Percentiles rank a stretch among this genome's conserved stretches.
These are phyloP conservation scores for Posidonia australis DNA, from an alignment of 106 monocot genomes.

Conservation along the genomic window DNA sequence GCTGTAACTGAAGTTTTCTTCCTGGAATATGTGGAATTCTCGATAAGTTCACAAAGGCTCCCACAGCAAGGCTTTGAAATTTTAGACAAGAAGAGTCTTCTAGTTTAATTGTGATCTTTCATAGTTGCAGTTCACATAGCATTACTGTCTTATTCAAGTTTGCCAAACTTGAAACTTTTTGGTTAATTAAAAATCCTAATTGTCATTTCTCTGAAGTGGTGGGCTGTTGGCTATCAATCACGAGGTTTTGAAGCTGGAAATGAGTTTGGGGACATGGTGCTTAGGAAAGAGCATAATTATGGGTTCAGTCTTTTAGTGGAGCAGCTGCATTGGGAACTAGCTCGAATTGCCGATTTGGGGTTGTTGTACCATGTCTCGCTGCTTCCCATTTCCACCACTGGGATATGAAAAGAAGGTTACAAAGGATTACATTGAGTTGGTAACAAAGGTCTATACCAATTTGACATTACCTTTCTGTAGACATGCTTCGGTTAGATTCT, in stretches of 20 bases:
- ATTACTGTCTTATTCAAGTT: too few species aligned
- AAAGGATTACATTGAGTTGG: conserved; percentile 25
- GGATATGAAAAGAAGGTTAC: conserved; percentile 49
- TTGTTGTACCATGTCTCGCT: conserved; percentile 65
- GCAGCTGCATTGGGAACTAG: conserved; percentile 18
- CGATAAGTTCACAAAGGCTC: too few species aligned
- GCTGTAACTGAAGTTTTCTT: too few species aligned
- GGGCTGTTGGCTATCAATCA: too few species aligned
- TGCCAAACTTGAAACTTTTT: too few species aligned
- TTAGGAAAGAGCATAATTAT: conserved; percentile 15
- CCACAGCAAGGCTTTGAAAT: too few species aligned
- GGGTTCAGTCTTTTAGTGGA: conserved; percentile 21
- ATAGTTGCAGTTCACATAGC: too few species aligned
- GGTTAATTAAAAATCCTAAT: too few species aligned
- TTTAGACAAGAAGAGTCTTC: too few species aligned
- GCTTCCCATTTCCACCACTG: conserved; percentile 85
- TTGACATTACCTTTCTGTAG: neutral
- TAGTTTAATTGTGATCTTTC: too few species aligned
- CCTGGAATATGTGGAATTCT: too few species aligned
- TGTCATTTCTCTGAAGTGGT: too few species aligned
- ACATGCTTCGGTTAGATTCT: neutral
- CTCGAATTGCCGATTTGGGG: conserved; percentile 5
- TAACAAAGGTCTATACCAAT: conserved; percentile 33
- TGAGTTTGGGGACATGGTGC: conserved; percentile 50
- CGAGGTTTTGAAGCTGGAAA: conserved; percentile 25